Base-by-base conservation (phyloP, 805 yeast genomes). In the Wickerhamiella galacta region DNA sequence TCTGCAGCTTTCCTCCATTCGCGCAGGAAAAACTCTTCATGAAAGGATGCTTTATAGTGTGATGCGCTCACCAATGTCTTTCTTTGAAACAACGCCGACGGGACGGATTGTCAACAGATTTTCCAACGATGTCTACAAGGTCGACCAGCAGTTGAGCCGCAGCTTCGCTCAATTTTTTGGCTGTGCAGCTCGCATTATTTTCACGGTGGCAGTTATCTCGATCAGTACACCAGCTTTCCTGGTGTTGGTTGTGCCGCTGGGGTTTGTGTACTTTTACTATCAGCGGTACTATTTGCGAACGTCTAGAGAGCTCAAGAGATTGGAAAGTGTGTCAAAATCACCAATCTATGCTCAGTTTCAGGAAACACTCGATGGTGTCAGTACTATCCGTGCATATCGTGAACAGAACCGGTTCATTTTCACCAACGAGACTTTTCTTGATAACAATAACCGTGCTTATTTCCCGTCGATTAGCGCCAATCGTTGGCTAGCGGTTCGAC, bases 401-500 rank as follows among this genome's bases (percentile, higher is more conserved):
- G 92, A 81, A 41, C 54, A 54, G 18, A 63, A 59, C 4, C 61
- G 92, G 36, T 83, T 82, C 53, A 57, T 66, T 53, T 46, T 60
- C 30, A 61, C 69, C 36, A 75, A 75, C 49, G 39, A 57, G 39
- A 39, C 35, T 51, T 75, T 44, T 40, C 68, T 85, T 46, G 96
- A 90, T 51, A 69, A 68, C 47, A 87, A 90, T 53, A 72, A 87
- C 77, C 68, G 78, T 46, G 96, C 96, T 0, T 82, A 70, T 49
- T 92, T 82, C 63, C 95, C 95, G 19, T 68, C 93, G 8, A 72
- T 83, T 36, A 77, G 80, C 52, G 85, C 95, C 9, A 90, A 92
- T 54, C 72, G 99, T 60, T 90, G 99, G 99, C 68, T 90, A 39
- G 95, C 96, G 7, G 93, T 82, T 8, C 69, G 99, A 49, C 65